Evolutionary conservation across 1,284 basidiomycete species (phyloP), one percentile per base, ranked within the genome.

Genomic region (Papiliotrema laurentii): DNA sequence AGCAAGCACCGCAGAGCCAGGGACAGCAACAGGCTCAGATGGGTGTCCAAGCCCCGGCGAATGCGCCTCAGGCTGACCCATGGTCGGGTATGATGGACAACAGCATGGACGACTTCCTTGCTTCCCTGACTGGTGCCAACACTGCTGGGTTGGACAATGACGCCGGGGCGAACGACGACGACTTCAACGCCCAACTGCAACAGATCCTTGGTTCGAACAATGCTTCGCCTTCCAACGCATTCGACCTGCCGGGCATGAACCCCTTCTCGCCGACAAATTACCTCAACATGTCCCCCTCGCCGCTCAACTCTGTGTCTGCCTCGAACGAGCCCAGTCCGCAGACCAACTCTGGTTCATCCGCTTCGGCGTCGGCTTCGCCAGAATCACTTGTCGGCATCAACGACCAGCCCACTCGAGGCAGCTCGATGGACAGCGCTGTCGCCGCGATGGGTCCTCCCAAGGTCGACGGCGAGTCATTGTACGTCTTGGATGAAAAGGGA

Each of bases 261-360:
- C 38, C 35, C 6, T 70, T 73, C 51, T 67, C 63, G 40, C 70
- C 71, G 7, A 63, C 60, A 18, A 68, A 65, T 39, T 72, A 71
- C 50, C 64, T 73, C 54, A 71, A 70, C 60, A 69, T 69, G 55
- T 69, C 68, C 3, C 71, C 71, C 1, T 67, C 70, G 24, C 68
- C 71, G 2, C 45, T 64, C 35, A 56, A 50, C 37, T 53, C 59
- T 36, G 25, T 40, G 51, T 22, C 13, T 54, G 58, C 4, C 25
- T 47, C 55, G 13, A 51, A 45, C 33, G 49, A 44, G 18, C 51
- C 53, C 22, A 58, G 56, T 14, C 59, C 61, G 1, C 45, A 42
- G 34, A 45, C 47, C 28, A 30, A 27, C 36, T 10, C 24, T 22
- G 34, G 33, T 37, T 33, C 37, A 40, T 50, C 45, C 1, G 38